A percentile compares a stretch with the other conserved stretches of the same genome.
Evolutionary conservation across 192 early-diverging fungal genomes (phyloP).

Genomic region (Podila verticillata): DNA sequence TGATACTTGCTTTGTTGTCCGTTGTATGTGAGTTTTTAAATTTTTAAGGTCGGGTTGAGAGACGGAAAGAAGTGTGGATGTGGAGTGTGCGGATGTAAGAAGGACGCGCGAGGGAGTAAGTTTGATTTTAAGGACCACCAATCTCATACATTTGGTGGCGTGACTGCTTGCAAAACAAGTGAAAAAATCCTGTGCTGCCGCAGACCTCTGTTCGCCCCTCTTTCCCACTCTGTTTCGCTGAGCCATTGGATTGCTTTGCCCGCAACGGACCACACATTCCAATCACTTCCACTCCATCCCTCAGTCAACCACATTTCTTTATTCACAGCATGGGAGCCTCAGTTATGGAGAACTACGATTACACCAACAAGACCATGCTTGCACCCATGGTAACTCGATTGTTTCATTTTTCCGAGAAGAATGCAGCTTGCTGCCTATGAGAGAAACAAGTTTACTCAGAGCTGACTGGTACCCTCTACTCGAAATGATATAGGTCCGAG

Average conservation of each 20-base stretch:
- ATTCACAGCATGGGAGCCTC: constrained; percentile 1
- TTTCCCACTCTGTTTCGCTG: not conserved
- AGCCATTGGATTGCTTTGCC: too few species aligned
- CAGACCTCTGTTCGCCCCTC: not conserved
- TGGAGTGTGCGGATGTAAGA: too few species aligned
- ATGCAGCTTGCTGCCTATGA: too few species aligned
- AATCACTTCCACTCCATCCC: not conserved
- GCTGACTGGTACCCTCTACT: not conserved
- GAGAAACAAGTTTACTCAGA: not conserved
- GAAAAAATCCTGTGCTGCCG: not conserved
- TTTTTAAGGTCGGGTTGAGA: too few species aligned
- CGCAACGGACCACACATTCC: not conserved
- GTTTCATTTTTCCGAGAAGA: not conserved
- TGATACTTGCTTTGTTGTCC: too few species aligned
- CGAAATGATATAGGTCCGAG: constrained; percentile 61
- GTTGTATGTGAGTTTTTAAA: too few species aligned
- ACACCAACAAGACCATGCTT: constrained; percentile 75
- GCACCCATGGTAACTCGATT: constrained; percentile 90
- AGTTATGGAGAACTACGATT: constrained; percentile 44
- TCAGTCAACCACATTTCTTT: not conserved
- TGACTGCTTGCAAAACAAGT: too few species aligned
- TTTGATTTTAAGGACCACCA: too few species aligned
- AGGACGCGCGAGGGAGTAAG: too few species aligned
- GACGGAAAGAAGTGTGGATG: too few species aligned
- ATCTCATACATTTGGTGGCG: too few species aligned